Percentiles rank a stretch among this genome's conserved stretches.
Conservation (phyloP, 225 moss, liverwort and hornwort genomes). For the Pseudoscleropodium purum region DNA sequence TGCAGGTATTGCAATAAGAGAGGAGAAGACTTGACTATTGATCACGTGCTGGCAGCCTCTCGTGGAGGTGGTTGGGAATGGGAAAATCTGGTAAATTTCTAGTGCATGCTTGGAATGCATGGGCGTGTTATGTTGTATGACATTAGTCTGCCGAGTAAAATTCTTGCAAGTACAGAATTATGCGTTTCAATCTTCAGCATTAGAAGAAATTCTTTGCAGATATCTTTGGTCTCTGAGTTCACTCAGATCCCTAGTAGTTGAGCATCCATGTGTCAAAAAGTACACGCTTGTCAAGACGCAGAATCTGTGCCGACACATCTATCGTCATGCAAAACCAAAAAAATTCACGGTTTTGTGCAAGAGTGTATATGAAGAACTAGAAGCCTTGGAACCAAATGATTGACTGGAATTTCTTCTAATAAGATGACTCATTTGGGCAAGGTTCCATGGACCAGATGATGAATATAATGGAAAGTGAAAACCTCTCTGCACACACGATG, state of each 20-base stretch:
- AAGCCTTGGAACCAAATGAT: not conserved
- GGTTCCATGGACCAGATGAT: not conserved
- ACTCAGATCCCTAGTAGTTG: not conserved
- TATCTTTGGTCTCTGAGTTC: not conserved
- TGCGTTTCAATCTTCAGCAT: not conserved
- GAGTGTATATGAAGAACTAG: not conserved
- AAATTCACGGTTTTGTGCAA: not conserved
- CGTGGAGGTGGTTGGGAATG: conserved; percentile 96
- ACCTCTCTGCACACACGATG: not conserved
- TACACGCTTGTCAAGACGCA: not conserved
- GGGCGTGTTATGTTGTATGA: not conserved
- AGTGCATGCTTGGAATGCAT: not conserved
- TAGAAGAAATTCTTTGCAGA: not conserved
- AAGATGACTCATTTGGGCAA: not conserved
- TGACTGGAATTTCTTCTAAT: not conserved
- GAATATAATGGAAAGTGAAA: not conserved
- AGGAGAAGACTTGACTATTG: conserved; percentile 79
- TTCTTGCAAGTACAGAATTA: not conserved
- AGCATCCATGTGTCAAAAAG: not conserved
- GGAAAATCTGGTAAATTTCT: conserved; percentile 82
- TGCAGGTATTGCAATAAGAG: conserved; percentile 77
- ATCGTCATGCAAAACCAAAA: not conserved
- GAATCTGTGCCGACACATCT: not conserved
- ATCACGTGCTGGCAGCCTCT: conserved; percentile 87
- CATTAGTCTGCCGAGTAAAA: not conserved